phyloP scores from a whole-genome alignment of 805 yeast species.

The Helenozyma rhizophorensis region DNA sequence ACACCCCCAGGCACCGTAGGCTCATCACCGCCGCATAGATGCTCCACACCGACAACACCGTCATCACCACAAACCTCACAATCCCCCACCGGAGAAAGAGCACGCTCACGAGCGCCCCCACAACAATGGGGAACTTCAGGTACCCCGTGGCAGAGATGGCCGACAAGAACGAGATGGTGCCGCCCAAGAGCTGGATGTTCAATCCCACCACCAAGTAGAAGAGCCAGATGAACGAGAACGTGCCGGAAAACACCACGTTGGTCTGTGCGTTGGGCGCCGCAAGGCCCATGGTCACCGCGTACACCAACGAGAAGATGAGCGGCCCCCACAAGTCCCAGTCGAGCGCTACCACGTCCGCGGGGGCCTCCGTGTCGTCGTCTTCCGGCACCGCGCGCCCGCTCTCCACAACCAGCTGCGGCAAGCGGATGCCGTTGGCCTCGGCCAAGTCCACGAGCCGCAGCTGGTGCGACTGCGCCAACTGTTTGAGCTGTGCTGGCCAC shows the following conservation, averaged over 20 bases:
- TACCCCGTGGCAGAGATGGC: conserved; percentile 70
- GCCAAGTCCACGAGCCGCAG: conserved; percentile 32
- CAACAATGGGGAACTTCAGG: conserved; percentile 60
- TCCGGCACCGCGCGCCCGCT: conserved; percentile 25
- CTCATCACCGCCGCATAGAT: conserved; percentile 59
- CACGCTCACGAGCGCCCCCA: conserved; percentile 47
- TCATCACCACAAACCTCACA: conserved; percentile 44
- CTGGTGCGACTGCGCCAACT: conserved; percentile 34
- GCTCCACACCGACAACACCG: conserved; percentile 55
- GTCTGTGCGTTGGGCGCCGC: conserved; percentile 43
- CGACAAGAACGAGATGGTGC: conserved; percentile 59
- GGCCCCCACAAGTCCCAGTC: conserved; percentile 77
- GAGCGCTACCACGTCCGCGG: conserved; percentile 17
- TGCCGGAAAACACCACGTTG: conserved; percentile 54
- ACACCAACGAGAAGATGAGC: conserved; percentile 52
- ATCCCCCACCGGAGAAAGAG: conserved; percentile 45
- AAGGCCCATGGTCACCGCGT: conserved; percentile 50
- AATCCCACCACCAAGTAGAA: conserved; percentile 57
- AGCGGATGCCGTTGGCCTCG: conserved; percentile 27
- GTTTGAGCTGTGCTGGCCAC: conserved; percentile 40
- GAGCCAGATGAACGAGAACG: conserved; percentile 60
- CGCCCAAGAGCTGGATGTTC: conserved; percentile 61
- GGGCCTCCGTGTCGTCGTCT: conserved; percentile 1
- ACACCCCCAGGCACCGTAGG: conserved; percentile 60
- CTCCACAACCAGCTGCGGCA: conserved; percentile 31